Base-by-base conservation (phyloP, 192 early-diverging fungal species). In the Endogone sp. region DNA sequence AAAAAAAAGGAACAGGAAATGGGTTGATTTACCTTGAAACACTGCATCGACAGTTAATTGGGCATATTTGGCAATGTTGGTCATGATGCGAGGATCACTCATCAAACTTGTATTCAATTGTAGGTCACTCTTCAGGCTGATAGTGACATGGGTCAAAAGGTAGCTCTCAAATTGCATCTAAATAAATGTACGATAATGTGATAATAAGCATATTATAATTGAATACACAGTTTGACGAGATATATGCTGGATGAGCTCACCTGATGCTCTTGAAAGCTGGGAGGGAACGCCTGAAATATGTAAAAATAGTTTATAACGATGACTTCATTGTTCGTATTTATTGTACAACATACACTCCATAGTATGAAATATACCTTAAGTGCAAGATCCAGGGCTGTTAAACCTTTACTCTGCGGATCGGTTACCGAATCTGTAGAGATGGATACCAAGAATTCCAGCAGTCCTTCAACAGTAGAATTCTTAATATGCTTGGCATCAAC, bases 351-450 rank as follows among this genome's bases (percentile, higher is more conserved):
- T n/a, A n/a, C n/a, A n/a, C n/a, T n/a, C n/a, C n/a, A 57, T 31
- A 62, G 54, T 30, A 10, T 30, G 16, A 26, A 25, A 65, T 60
- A 64, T 77, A 86, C 85, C 44, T 62, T 76, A 8, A 88, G 59
- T 20, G 86, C 75, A 21, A 73, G 44, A 24, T 86, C 79, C 22
- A 88, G 62, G 1, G 63, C 79, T 29, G 67, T 37, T 24, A 88
- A 63, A 8, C 72, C 56, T 29, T 87, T 88, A 20, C 56, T 25
- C 10, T 63, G 72, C 2, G 74, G 66, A 54, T 84, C 87, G 56
- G 87, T 29, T 26, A 89, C 74, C 11, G 85, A 85, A 29, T 86
- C 81, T 32, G 87, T 74, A 20, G 78, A 73, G 9, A 88, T 80
- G 21, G 70, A 71, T 22, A 89, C 81, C 58, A 90, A 70, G n/a